A percentile compares a stretch with the other conserved stretches of the same genome.
Conservation (phyloP, 1,284 basidiomycete species). For the Laetiporus sulphureus region DNA sequence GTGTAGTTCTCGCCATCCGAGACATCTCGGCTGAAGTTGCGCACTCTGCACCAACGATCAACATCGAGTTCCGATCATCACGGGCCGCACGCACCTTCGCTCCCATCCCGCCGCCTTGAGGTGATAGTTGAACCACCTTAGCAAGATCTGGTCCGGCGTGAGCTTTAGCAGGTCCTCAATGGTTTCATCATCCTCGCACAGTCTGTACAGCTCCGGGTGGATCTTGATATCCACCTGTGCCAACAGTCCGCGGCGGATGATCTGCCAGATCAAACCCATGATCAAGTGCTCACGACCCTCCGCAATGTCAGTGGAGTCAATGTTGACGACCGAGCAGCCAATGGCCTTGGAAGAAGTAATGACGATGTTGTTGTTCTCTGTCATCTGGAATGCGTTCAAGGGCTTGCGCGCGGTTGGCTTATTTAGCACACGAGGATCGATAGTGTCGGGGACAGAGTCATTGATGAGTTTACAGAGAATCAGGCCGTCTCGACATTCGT, state of each 20-base stretch:
- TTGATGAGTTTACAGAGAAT: conserved; percentile 98
- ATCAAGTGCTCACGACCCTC: conserved; percentile 97
- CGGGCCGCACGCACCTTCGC: conserved; percentile 46
- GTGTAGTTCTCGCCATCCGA: conserved; percentile 97
- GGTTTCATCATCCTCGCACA: conserved; percentile 95
- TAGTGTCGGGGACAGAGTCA: conserved; percentile 97
- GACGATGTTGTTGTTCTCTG: conserved; percentile 99
- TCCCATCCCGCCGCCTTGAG: conserved; percentile 93
- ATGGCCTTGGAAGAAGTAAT: conserved; percentile 96
- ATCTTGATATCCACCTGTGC: conserved; percentile 97
- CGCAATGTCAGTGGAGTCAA: conserved; percentile 88
- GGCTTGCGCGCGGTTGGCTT: conserved; percentile 72
- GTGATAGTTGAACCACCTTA: conserved; percentile 99
- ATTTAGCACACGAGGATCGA: conserved; percentile 97
- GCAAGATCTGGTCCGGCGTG: conserved; percentile 94
- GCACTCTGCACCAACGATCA: conserved; percentile 52
- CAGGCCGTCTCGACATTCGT: conserved; percentile 93
- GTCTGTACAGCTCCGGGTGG: conserved; percentile 92
- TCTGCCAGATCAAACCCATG: conserved; percentile 98
- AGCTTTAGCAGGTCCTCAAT: conserved; percentile 91
- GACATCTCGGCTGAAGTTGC: conserved; percentile 96
- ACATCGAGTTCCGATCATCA: background rate
- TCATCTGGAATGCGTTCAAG: conserved; percentile 96
- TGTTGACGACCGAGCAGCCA: conserved; percentile 97
- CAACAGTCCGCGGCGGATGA: conserved; percentile 91